Percentiles rank a stretch among this genome's conserved stretches.
phyloP scores from a whole-genome alignment of 1,284 basidiomycete genomes.

The Pseudozyma hubeiensis region DNA sequence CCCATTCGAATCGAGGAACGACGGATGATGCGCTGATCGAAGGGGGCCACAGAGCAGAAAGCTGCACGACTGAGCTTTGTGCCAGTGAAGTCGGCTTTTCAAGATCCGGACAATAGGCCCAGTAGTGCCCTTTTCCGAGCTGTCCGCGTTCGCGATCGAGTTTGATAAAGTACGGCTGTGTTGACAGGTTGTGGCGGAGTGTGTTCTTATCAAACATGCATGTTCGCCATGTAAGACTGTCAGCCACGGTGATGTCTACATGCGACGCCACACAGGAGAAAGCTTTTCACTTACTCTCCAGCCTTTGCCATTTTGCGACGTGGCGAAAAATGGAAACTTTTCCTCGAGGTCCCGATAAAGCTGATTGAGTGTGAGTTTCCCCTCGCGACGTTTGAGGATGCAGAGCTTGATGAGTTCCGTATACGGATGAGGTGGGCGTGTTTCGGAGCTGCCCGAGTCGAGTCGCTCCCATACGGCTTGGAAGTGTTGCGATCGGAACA shows the following conservation, averaged over 20 bases:
- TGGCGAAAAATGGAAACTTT: conserved; percentile 43
- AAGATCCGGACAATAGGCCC: conserved; percentile 40
- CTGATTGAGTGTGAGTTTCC: conserved; percentile 41
- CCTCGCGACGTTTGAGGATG: conserved; percentile 39
- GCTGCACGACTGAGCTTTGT: conserved; percentile 36
- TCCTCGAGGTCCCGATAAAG: conserved; percentile 41
- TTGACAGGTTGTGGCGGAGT: conserved; percentile 48
- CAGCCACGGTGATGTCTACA: background rate
- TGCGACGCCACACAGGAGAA: background rate
- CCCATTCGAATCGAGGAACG: conserved; percentile 1
- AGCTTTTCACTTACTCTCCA: conserved; percentile 35
- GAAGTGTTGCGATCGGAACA: conserved; percentile 33
- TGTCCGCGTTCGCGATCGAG: conserved; percentile 37
- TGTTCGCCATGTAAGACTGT: background rate
- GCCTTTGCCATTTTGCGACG: conserved; percentile 24
- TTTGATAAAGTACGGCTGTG: conserved; percentile 50
- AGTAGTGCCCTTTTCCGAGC: conserved; percentile 46
- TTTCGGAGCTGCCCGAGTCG: conserved; percentile 15
- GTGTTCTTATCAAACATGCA: conserved; percentile 34
- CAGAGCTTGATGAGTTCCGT: conserved; percentile 51
- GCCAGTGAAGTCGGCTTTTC: conserved; percentile 43
- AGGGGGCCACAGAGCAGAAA: conserved; percentile 30
- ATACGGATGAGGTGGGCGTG: conserved; percentile 28
- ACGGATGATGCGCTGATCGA: conserved; percentile 14
- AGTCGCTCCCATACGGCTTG: conserved; percentile 28